These are phyloP conservation scores for Colletotrichum sp. DNA, from an alignment of 2,329 filamentous ascomycete species.

Conservation along the genomic window DNA sequence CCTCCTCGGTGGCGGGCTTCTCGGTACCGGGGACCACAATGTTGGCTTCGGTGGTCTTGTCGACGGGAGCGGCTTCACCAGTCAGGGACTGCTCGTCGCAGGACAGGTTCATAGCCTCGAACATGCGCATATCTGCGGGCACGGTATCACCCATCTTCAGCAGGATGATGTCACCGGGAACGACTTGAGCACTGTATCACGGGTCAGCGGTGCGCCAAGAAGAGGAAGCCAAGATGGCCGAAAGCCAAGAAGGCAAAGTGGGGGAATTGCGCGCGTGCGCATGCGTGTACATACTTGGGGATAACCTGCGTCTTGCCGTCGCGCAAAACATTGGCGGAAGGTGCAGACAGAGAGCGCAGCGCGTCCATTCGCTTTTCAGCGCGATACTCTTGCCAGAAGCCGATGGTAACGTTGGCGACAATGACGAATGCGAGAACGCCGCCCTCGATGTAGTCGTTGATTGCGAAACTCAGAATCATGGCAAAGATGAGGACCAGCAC, in stretches of 20 bases:
- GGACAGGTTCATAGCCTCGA: constrained; percentile 78
- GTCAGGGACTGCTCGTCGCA: constrained; percentile 82
- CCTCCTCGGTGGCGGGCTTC: constrained; percentile 46
- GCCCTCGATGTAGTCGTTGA: constrained; percentile 71
- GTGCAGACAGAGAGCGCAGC: constrained; percentile 64
- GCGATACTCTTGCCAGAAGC: constrained; percentile 68
- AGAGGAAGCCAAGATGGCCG: neutral
- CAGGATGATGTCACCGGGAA: constrained; percentile 74
- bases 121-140: constrained; percentile 73
- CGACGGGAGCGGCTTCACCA: constrained; percentile 76
- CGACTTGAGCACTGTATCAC: constrained; percentile 59
- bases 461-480: constrained; percentile 74
- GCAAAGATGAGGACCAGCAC: constrained; percentile 78
- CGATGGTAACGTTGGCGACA: constrained; percentile 71
- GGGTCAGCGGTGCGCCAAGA: constrained; percentile 24
- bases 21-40: constrained; percentile 50
- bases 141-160: constrained; percentile 77
- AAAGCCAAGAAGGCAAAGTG: neutral
- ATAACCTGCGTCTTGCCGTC: constrained; percentile 63
- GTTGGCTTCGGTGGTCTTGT: constrained; percentile 63
- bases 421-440: constrained; percentile 72
- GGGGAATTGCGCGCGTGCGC: neutral
- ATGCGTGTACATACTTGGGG: constrained; percentile 53
- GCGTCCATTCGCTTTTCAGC: constrained; percentile 73
- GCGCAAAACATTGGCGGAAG: constrained; percentile 66